phyloP scores from a whole-genome alignment of 2,329 filamentous ascomycete genomes.

The Nothophaeocryptopus gaeumannii region DNA sequence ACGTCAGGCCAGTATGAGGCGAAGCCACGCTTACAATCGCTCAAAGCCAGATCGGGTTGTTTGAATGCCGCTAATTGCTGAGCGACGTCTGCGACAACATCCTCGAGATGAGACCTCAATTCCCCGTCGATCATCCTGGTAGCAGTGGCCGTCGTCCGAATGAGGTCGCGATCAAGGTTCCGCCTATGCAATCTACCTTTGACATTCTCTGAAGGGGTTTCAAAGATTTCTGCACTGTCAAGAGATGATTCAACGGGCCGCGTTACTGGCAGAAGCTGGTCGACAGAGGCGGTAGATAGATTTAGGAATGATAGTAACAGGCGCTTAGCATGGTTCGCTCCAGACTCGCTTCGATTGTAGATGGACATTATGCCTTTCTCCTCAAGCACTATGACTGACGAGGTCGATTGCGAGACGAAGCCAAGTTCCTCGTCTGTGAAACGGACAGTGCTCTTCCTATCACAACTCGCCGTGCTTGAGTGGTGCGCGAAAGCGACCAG shows the following conservation, averaged over 20 bases:
- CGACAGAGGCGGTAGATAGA: not conserved
- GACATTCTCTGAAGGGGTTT: no score
- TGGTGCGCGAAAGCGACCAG: constrained; percentile 14
- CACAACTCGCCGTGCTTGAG: not conserved
- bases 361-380: constrained; percentile 4
- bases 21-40: no score
- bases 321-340: constrained; percentile 23
- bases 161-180: not conserved
- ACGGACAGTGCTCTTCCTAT: not conserved
- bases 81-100: not conserved
- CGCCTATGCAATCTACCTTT: constrained; percentile 1
- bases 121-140: not conserved
- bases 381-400: constrained; percentile 19
- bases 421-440: constrained; percentile 22
- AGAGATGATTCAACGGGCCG: not conserved
- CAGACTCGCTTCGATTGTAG: constrained; percentile 10
- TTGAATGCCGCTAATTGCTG: not conserved
- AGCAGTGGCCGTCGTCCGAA: not conserved
- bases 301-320: constrained; percentile 8
- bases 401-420: constrained; percentile 21
- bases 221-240: not conserved
- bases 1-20: no score
- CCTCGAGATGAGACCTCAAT: not conserved
- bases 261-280: not conserved
- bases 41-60: no score